Percentiles rank a stretch among this genome's conserved stretches.
phyloP scores from a whole-genome alignment of 176 grass and related monocot species.

The Avena eriantha region DNA sequence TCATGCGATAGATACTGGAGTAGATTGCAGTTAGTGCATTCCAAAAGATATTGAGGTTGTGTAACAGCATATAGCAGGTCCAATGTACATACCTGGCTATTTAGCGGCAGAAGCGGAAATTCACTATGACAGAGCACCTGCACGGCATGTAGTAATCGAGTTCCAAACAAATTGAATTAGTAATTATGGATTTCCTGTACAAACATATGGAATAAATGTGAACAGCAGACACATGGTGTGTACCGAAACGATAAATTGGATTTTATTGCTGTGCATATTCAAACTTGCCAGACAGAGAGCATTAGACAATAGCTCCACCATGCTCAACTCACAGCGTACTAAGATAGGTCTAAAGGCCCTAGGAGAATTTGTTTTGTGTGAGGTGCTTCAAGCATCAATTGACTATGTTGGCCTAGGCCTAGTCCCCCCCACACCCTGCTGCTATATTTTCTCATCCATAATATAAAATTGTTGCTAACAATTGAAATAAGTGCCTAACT shows the following conservation, averaged over 20 bases:
- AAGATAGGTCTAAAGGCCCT: slow-evolving; percentile 7
- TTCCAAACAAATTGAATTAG: background rate
- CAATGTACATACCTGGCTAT: background rate
- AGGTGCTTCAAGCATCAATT: slow-evolving; percentile 14
- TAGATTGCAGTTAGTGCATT: slow-evolving; percentile 16
- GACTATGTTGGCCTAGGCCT: background rate
- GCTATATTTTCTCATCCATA: slow-evolving; percentile 7
- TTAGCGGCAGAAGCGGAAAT: background rate
- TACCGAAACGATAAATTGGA: background rate
- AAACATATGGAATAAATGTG: background rate
- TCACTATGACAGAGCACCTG: background rate
- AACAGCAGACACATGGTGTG: background rate
- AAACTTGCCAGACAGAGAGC: background rate
- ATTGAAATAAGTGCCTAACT: background rate
- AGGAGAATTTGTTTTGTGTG: slow-evolving; percentile 13
- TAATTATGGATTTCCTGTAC: background rate
- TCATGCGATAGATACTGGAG: slow-evolving; percentile 6
- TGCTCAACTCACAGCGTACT: background rate
- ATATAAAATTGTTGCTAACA: background rate
- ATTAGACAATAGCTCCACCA: background rate
- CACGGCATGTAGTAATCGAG: background rate
- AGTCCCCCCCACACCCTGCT: background rate
- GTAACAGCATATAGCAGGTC: background rate
- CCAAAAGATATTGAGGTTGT: slow-evolving; percentile 1
- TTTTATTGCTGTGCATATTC: background rate